Percentiles rank a stretch among this genome's conserved stretches.
These are phyloP conservation scores for Martiniozyma asiatica DNA, from an alignment of 1,139 yeast species.

Conservation along the genomic window DNA sequence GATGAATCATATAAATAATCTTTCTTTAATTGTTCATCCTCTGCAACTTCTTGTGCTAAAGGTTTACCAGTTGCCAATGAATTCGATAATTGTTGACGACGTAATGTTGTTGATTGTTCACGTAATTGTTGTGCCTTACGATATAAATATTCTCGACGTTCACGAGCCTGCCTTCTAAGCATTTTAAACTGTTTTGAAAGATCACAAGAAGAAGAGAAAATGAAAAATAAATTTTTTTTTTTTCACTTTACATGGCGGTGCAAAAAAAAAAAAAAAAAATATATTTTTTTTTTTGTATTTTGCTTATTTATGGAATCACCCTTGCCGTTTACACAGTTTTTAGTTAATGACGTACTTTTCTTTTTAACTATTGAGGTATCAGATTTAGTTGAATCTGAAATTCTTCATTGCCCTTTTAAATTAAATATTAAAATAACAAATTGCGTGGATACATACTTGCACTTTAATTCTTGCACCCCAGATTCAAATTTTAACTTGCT, in stretches of 20 bases:
- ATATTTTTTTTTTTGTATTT: background rate
- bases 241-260: too few species aligned
- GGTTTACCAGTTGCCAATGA: conserved; percentile 90
- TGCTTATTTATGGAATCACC: too few species aligned
- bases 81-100: conserved; percentile 74
- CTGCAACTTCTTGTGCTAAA: conserved; percentile 79
- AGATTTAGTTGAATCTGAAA: too few species aligned
- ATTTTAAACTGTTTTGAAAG: conserved; percentile 15
- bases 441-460: too few species aligned
- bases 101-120: conserved; percentile 75
- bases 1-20: conserved; percentile 79
- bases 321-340: too few species aligned
- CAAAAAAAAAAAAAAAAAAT: too few species aligned
- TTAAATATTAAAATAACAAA: too few species aligned
- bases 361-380: too few species aligned
- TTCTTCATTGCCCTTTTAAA: too few species aligned
- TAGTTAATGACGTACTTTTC: too few species aligned
- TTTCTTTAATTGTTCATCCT: conserved; percentile 67
- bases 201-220: background rate
- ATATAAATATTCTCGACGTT: conserved; percentile 84
- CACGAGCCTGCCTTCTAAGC: conserved; percentile 91
- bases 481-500: too few species aligned
- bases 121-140: conserved; percentile 82
- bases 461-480: too few species aligned
- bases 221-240: background rate